phyloP scores from a whole-genome alignment of 139 green algal genomes.

The Coelastrella sp. region DNA sequence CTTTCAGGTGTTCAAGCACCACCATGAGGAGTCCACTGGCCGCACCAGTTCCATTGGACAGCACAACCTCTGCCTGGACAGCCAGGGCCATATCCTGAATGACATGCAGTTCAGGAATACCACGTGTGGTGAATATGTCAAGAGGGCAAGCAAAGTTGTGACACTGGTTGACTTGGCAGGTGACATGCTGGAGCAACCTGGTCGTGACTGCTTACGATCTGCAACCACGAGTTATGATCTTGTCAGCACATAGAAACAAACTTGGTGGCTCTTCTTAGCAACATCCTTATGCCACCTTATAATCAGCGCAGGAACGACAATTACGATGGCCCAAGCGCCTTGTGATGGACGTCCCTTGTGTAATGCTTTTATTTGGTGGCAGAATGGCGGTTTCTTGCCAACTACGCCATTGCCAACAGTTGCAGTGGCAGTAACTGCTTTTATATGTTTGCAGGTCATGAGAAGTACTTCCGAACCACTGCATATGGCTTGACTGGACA shows the following conservation, averaged over 20 bases:
- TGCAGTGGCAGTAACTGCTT: neutral
- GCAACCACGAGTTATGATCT: no score
- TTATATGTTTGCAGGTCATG: slow-evolving; percentile 80
- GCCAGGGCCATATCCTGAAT: slow-evolving; percentile 81
- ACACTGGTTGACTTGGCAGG: slow-evolving; percentile 91
- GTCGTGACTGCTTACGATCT: no score
- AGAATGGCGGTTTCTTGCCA: no score
- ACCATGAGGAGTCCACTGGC: slow-evolving; percentile 88
- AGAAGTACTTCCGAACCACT: slow-evolving; percentile 94
- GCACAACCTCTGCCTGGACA: slow-evolving; percentile 90
- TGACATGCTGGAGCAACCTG: no score
- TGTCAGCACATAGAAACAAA: no score
- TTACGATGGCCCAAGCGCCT: no score
- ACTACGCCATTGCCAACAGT: no score
- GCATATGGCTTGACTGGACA: slow-evolving; percentile 88
- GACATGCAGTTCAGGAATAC: slow-evolving; percentile 80
- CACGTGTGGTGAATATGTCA: slow-evolving; percentile 85
- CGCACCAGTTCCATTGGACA: slow-evolving; percentile 92
- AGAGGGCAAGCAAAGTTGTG: slow-evolving; percentile 80
- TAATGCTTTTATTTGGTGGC: no score
- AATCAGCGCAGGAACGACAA: no score
- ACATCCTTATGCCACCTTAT: no score
- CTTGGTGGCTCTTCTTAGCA: no score
- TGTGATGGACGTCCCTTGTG: no score
- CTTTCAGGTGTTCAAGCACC: slow-evolving; percentile 88